phyloP scores from a whole-genome alignment of 129 eudicot genomes.

The Artemisia annua region DNA sequence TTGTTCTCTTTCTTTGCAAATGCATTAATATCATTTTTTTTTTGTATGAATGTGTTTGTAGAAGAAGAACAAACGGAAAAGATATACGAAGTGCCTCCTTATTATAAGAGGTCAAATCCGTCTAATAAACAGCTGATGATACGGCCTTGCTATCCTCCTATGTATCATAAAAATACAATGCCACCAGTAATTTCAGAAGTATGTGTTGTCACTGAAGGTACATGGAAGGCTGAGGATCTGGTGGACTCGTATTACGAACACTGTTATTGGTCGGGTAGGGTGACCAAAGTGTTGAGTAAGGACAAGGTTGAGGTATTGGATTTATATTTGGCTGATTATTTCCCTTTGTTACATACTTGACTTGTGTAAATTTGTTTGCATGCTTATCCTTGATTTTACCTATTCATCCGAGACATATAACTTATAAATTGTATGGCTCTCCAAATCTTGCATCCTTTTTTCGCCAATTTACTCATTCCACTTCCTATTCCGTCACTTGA shows the following conservation, averaged over 20 bases:
- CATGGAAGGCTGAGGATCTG: slow-evolving; percentile 62
- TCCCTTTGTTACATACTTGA: neutral
- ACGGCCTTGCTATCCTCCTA: slow-evolving; percentile 58
- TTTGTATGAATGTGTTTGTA: slow-evolving; percentile 28
- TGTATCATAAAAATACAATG: slow-evolving; percentile 30
- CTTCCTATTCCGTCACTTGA: no score
- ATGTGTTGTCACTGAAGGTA: slow-evolving; percentile 42
- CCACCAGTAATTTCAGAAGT: slow-evolving; percentile 43
- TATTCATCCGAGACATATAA: neutral
- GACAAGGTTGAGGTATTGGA: slow-evolving; percentile 55
- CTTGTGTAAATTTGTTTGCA: neutral
- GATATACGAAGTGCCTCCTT: slow-evolving; percentile 41
- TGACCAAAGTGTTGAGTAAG: slow-evolving; percentile 39
- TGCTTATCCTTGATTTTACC: neutral
- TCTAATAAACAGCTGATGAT: slow-evolving; percentile 45
- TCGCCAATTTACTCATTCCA: no score
- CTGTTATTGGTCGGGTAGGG: slow-evolving; percentile 64
- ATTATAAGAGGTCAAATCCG: slow-evolving; percentile 25
- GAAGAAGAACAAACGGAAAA: slow-evolving; percentile 26
- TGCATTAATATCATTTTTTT: slow-evolving; percentile 1
- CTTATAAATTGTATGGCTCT: neutral
- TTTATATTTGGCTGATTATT: slow-evolving; percentile 3
- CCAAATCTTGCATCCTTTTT: neutral
- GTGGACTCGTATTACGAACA: slow-evolving; percentile 51
- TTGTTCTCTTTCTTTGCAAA: neutral